Conservation (phyloP, 768 basidiomycete species). For the Rhizopogon vulgaris region DNA sequence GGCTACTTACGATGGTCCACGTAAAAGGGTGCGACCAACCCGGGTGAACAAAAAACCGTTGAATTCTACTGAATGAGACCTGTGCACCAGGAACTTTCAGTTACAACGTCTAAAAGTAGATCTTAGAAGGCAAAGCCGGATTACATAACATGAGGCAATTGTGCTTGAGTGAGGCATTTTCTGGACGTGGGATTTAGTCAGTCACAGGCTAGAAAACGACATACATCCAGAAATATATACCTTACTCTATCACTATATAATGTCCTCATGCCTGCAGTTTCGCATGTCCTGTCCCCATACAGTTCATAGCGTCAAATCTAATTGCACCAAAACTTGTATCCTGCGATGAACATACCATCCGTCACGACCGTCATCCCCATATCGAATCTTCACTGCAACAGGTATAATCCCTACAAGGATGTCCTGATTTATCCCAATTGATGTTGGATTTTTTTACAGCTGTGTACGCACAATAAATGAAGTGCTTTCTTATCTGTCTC, state of each 20-base stretch:
- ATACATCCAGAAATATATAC: neutral
- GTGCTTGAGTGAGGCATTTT: constrained; percentile 17
- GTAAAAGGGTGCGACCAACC: too few relatives aligned
- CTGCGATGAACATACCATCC: too few relatives aligned
- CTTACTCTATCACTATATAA: neutral
- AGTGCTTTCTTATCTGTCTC: constrained; percentile 30
- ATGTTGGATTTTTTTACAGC: constrained; percentile 19
- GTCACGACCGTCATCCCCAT: neutral
- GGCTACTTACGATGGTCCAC: too few relatives aligned
- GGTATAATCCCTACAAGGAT: constrained; percentile 21
- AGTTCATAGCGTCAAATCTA: too few relatives aligned
- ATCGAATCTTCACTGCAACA: constrained; percentile 34
- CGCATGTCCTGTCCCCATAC: too few relatives aligned
- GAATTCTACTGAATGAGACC: too few relatives aligned
- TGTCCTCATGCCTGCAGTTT: too few relatives aligned
- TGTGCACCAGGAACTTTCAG: too few relatives aligned
- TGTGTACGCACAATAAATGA: constrained; percentile 43
- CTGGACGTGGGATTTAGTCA: constrained; percentile 12
- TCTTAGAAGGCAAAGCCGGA: too few relatives aligned
- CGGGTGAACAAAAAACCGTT: too few relatives aligned
- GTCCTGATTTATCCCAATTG: neutral
- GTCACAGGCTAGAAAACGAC: neutral
- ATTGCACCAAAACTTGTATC: too few relatives aligned
- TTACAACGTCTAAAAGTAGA: too few relatives aligned
- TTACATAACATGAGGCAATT: constrained; percentile 14